Evolutionary conservation across 495 filamentous ascomycete genomes (phyloP), one percentile per base, ranked within the genome.

Genomic region (Penicillium canariense): DNA sequence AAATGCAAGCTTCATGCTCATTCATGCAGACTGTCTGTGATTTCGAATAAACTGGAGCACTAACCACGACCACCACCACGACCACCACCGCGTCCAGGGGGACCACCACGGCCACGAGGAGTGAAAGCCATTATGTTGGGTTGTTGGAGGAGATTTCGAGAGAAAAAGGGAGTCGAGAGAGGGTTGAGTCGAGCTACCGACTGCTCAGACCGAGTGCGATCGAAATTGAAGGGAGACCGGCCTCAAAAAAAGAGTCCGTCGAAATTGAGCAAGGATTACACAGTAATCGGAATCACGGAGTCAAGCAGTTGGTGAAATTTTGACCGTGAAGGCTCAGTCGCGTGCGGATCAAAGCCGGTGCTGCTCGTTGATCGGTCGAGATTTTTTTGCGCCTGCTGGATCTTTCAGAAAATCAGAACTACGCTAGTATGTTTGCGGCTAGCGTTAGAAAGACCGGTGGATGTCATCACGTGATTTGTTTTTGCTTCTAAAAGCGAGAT

Each of bases 311-410:
- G 49, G 51, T 57, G 50, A 49, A 42, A 49, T 56, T 60, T 62
- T 61, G 62, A 61, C 63, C 54, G 52, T 56, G 46, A 51, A 58
- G 50, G 65, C 57, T 58, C 48, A 54, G 54, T 68, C 61, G 66
- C 55, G 51, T 56, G 54, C 69, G 52, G 66, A 61, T 72, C 68
- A 60, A 67, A 63, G 64, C 68, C 68, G 55, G 60, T 68, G 66
- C 63, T 73, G 71, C 66, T 73, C 61, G 72, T 75, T 70, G 71
- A 68, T 70, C 69, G 63, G 70, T 72, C 69, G 68, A 75, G 72
- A 70, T 69, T 76, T 74, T 73, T 74, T 73, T 70, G 57, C 56
- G 68, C 65, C 67, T 69, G 67, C 66, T 63, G 65, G 66, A 70
- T 70, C 69, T 71, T 75, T 74, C 68, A 60, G 73, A 76, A 77